A percentile compares a stretch with the other conserved stretches of the same genome.
These are phyloP conservation scores for Verticillium dahliae DNA, from an alignment of 2,329 filamentous ascomycete species.

Conservation along the genomic window DNA sequence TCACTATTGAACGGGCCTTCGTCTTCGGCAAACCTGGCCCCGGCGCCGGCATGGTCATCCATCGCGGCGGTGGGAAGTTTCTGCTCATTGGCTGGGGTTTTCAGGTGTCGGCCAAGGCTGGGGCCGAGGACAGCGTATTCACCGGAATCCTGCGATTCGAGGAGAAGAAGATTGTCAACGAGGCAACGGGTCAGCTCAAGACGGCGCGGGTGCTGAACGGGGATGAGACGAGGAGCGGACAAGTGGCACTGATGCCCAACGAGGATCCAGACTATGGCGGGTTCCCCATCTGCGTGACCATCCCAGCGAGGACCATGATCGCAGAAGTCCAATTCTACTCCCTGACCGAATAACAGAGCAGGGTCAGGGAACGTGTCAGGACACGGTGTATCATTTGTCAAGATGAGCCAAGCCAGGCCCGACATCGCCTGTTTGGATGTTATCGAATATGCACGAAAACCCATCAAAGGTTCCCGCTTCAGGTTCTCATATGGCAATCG, in stretches of 20 bases:
- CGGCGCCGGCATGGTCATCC: constrained; percentile 20
- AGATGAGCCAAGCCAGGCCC: background rate
- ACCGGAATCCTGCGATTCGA: constrained; percentile 17
- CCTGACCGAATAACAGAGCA: background rate
- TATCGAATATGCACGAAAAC: no score
- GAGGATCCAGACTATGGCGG: constrained; percentile 46
- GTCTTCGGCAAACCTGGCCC: constrained; percentile 23
- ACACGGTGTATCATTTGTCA: background rate
- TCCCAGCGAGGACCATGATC: constrained; percentile 40
- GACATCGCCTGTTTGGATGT: no score
- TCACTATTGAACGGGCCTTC: constrained; percentile 22
- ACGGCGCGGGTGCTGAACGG: constrained; percentile 20
- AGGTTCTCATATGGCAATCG: no score
- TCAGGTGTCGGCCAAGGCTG: constrained; percentile 14
- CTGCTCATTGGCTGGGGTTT: constrained; percentile 19
- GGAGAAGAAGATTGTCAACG: constrained; percentile 21
- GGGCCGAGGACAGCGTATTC: constrained; percentile 12
- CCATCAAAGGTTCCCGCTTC: no score
- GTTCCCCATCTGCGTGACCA: constrained; percentile 43
- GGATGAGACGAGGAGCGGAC: constrained; percentile 28
- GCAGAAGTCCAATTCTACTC: constrained; percentile 27
- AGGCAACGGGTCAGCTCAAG: constrained; percentile 15
- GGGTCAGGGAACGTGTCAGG: no score
- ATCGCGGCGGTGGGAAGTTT: constrained; percentile 15
- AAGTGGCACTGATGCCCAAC: constrained; percentile 40